Base-by-base conservation (phyloP, 768 basidiomycete species). In the Suillus subalutaceus region DNA sequence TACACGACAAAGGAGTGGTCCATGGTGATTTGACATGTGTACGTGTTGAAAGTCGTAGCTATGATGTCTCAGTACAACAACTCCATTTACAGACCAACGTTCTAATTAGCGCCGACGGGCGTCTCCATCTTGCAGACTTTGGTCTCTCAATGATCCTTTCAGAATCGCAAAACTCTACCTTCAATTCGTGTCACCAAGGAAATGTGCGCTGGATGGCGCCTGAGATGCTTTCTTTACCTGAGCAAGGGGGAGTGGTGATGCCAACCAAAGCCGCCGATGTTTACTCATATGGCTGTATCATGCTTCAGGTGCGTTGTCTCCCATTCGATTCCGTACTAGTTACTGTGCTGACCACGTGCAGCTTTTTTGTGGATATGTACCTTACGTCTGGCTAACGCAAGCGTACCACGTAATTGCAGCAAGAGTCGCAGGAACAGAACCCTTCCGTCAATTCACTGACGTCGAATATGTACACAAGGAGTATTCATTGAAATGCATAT, bases 211-310 rank as follows among this genome's bases (percentile, higher is more conserved):
- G 81, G 71, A 82, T 82, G 78, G 78, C 80, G 6, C 70, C 72
- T 4, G 81, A 82, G 61, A 71, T 83, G 50, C 58, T 76, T 38
- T 67, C 59, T 64, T 38, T 26, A 66, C 50, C 64, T 60, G 68
- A 48, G 62, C 69, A 43, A 68, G 67, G 60, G 35, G 68, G 55
- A 23, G 64, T 30, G 40, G 18, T 13, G 9, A 43, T 20, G 12
- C 41, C 72, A 20, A 79, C 80, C 13, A 50, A 38, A 56, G 68
- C 66, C n/a, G 70, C 77, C 2, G 81, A 81, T 68, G 64, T 75
- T 13, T 81, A 78, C 7, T 83, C 82, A 0, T 81, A 80, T 66
- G 82, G 81, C 5, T 79, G 81, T 66, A 77, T 82, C 26, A 70
- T 71, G 43, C 50, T 65, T 16, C 66, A 67, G 66, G 65, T 60